Percentiles rank a stretch among this genome's conserved stretches.
phyloP scores from a whole-genome alignment of 1,139 yeast genomes.

The Sporopachydermia cereana region DNA sequence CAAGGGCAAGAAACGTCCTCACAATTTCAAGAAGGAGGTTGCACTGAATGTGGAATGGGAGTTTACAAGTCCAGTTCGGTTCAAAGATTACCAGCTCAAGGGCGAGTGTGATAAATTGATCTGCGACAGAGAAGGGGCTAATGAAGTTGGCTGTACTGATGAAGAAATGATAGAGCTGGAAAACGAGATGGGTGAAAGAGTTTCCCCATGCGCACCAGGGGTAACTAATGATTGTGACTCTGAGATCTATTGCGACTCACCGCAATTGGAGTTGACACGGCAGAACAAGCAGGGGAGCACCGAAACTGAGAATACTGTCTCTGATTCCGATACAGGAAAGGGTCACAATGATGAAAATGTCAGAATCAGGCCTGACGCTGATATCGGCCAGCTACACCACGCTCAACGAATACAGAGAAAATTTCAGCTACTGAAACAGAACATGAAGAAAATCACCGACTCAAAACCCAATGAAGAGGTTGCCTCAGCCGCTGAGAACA shows the following conservation, averaged over 20 bases:
- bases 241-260: background rate
- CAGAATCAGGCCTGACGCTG: background rate
- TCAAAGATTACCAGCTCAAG: background rate
- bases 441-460: background rate
- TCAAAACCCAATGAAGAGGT: background rate
- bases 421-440: background rate
- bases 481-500: background rate
- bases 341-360: background rate
- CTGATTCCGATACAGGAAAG: background rate
- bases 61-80: background rate
- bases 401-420: background rate
- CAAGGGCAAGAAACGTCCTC: background rate
- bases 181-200: background rate
- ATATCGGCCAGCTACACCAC: background rate
- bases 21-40: background rate
- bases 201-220: no score
- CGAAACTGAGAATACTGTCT: background rate
- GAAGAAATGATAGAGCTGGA: background rate
- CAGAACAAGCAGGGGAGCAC: background rate
- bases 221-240: no score
- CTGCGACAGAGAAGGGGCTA: background rate
- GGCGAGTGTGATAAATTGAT: background rate
- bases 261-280: background rate
- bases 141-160: background rate
- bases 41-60: background rate